Evolutionary conservation across 345 rosid genomes (phyloP), one percentile per base, ranked within the genome.

Genomic region (Euphorbia lathyris): DNA sequence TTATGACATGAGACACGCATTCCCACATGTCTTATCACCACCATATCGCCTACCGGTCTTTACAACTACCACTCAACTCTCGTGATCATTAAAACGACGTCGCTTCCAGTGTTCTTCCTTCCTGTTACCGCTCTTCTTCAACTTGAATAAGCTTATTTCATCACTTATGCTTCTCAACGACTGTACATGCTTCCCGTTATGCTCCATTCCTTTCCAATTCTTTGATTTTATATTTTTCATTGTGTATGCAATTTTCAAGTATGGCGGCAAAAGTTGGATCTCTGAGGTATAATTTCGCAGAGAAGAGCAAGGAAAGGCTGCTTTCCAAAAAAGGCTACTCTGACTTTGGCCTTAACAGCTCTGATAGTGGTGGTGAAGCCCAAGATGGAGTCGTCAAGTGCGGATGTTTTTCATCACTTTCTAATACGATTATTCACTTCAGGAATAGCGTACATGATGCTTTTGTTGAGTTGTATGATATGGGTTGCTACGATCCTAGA

Each of bases 401-500:
- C 73, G 58, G 82, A 9, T 85, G 92, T 69, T 88, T 85, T 53
- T 78, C 83, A 12, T 78, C 73, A 10, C 38, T 67, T 40, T 86
- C 84, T 13, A 88, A 90, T 63, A 17, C 66, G 32, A 43, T 84
- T 25, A 8, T 56, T 75, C 67, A 71, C 0, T 73, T 78, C 6
- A 84, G 89, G 86, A 77, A 52, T 29, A 68, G 67, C n/a, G 2
- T 84, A 19, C 80, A 70, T 2, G 76, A 78, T 32, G 19, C 22
- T 60, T 30, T 38, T 0, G 51, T 61, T n/a, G 78, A 75, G 68
- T 68, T 90, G 52, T 86, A 69, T 50, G 74, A 83, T 10, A 86
- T 86, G 97, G 92, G 89, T 11, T 82, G 75, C 7, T 60, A 78
- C 0, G 96, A 92, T 83, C 91, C 85, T n/a, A 69, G 93, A 29